Percentiles rank a stretch among this genome's conserved stretches.
Evolutionary conservation across 306 rosid species (phyloP).

Genomic region (Cyclanthera cordifolia): DNA sequence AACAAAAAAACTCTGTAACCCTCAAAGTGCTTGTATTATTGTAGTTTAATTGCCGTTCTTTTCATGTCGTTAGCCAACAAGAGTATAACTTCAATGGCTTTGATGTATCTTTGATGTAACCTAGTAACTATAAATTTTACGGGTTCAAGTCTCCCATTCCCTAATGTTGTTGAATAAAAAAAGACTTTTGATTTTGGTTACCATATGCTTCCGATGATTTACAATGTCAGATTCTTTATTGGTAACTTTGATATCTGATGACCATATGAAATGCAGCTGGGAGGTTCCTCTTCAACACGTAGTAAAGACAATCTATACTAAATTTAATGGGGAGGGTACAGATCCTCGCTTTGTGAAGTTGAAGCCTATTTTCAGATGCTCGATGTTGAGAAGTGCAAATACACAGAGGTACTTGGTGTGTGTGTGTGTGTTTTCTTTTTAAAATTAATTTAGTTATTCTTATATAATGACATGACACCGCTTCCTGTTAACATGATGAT

Average conservation of each 20-base stretch:
- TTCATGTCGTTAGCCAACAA: too few relatives aligned
- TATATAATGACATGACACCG: background rate
- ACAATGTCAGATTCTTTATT: background rate
- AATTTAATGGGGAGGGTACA: slow-evolving; percentile 35
- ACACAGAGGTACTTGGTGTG: slow-evolving; percentile 36
- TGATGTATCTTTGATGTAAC: too few relatives aligned
- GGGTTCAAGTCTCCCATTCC: too few relatives aligned
- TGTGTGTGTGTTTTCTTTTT: too few relatives aligned
- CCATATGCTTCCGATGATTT: background rate
- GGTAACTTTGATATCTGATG: slow-evolving; percentile 13
- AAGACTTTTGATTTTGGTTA: background rate
- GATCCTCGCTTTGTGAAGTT: slow-evolving; percentile 88
- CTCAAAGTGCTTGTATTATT: background rate
- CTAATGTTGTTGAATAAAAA: too few relatives aligned
- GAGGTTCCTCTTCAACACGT: slow-evolving; percentile 76
- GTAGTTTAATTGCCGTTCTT: background rate
- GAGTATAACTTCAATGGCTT: too few relatives aligned
- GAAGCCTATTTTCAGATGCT: slow-evolving; percentile 72
- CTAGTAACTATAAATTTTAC: too few relatives aligned
- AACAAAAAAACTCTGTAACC: background rate
- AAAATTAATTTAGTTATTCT: too few relatives aligned
- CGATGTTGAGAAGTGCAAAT: slow-evolving; percentile 49
- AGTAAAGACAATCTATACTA: slow-evolving; percentile 39
- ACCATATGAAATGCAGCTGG: slow-evolving; percentile 57
- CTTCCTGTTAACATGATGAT: background rate